A percentile compares a stretch with the other conserved stretches of the same genome.
Evolutionary conservation across 148 eudicot species (phyloP).

Genomic region (Mesembryanthemum crystallinum): DNA sequence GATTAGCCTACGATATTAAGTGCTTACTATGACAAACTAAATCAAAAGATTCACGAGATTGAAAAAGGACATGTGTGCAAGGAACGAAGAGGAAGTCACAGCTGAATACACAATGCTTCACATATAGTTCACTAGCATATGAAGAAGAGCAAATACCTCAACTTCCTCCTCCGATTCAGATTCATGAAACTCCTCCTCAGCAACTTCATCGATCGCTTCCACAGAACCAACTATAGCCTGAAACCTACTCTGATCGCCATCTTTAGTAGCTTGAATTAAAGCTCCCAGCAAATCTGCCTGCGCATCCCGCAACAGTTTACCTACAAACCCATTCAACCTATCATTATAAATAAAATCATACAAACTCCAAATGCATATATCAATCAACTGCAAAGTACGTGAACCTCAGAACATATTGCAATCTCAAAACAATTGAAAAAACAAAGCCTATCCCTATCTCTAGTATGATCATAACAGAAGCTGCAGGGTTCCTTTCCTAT

Average conservation of each 20-base stretch:
- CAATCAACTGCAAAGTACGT: not conserved
- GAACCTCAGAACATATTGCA: not conserved
- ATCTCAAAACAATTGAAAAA: not conserved
- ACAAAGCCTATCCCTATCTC: no score
- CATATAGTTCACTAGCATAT: not conserved
- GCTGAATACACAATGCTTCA: conserved; percentile 5
- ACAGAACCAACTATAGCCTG: conserved; percentile 46
- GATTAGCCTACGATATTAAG: no score
- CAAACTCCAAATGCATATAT: not conserved
- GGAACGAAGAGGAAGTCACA: not conserved
- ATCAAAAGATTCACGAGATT: not conserved
- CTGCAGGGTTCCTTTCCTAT: no score
- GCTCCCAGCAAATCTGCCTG: conserved; percentile 73
- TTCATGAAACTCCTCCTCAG: conserved; percentile 37
- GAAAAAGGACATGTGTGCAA: not conserved
- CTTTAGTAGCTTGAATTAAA: conserved; percentile 82
- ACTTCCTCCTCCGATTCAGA: conserved; percentile 44
- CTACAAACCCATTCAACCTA: conserved; percentile 30
- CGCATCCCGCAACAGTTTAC: conserved; percentile 72
- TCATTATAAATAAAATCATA: not conserved
- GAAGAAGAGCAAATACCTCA: conserved; percentile 14
- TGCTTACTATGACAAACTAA: not conserved
- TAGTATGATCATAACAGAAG: no score
- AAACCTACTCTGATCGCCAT: conserved; percentile 60
- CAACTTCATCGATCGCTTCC: conserved; percentile 25